These are phyloP conservation scores for Dictyostelium purpureum DNA, from an alignment of 78 protist genomes.

Conservation along the genomic window DNA sequence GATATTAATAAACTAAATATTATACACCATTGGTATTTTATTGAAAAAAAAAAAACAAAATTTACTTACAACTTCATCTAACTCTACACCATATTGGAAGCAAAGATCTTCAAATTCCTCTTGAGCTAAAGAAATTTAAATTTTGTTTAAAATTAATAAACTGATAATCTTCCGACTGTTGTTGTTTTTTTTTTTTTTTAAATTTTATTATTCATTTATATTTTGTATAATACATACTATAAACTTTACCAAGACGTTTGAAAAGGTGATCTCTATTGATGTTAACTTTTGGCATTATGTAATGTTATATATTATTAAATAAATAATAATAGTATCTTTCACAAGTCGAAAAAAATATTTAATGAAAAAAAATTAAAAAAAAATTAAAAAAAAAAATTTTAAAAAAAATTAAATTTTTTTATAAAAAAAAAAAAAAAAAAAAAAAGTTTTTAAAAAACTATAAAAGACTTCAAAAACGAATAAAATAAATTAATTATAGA, in stretches of 20 bases:
- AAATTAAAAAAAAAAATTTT: too few species aligned
- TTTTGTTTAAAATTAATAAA: background rate
- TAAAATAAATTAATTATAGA: too few species aligned
- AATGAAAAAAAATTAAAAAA: too few species aligned
- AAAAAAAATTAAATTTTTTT: too few species aligned
- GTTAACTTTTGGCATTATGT: conserved; percentile 85
- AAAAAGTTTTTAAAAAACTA: too few species aligned
- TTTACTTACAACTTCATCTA: conserved; percentile 92
- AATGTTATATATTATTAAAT: too few species aligned
- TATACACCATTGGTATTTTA: background rate
- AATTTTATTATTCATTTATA: too few species aligned
- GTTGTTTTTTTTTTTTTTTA: background rate
- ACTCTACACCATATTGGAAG: conserved; percentile 98
- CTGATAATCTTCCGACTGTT: background rate
- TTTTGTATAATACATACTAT: conserved; percentile 8
- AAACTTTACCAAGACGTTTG: conserved; percentile 56
- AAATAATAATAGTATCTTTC: too few species aligned
- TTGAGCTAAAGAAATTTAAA: conserved; percentile 30
- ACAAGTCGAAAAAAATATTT: too few species aligned
- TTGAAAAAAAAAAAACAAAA: too few species aligned
- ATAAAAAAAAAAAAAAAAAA: too few species aligned
- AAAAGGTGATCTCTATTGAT: conserved; percentile 55
- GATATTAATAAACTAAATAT: background rate
- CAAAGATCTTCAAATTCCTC: conserved; percentile 94
- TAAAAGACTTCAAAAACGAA: too few species aligned